Evolutionary conservation across 306 rosid genomes (phyloP).

Genomic region (Vigna nakashimae): DNA sequence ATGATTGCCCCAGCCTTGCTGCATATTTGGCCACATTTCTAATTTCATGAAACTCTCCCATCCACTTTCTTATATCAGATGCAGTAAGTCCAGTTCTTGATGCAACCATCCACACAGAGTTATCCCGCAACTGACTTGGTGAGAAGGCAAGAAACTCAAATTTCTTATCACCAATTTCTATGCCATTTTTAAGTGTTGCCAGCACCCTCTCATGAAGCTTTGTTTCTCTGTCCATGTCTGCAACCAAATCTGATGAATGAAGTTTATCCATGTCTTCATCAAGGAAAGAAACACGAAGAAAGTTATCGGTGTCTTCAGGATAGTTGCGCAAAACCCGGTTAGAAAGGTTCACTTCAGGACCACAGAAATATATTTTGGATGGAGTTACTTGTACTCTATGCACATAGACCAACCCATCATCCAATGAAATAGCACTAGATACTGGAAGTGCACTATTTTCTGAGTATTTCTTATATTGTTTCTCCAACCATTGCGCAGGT

Average conservation of each 20-base stretch:
- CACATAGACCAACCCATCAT: constrained; percentile 72
- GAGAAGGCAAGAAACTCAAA: constrained; percentile 90
- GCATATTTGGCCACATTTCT: constrained; percentile 90
- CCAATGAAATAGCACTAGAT: constrained; percentile 51
- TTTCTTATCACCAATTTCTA: constrained; percentile 67
- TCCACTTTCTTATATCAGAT: constrained; percentile 61
- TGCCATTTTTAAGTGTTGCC: constrained; percentile 67
- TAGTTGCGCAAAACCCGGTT: constrained; percentile 75
- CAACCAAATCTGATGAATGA: constrained; percentile 62
- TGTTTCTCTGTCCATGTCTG: constrained; percentile 54
- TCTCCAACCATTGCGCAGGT: constrained; percentile 67
- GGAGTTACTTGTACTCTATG: constrained; percentile 80
- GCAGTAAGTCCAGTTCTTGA: constrained; percentile 53
- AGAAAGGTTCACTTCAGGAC: constrained; percentile 86
- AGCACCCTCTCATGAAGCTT: constrained; percentile 63
- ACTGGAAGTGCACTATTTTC: constrained; percentile 39
- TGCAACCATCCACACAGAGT: constrained; percentile 94
- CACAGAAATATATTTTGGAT: constrained; percentile 62
- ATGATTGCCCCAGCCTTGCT: constrained; percentile 89
- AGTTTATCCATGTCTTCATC: constrained; percentile 76
- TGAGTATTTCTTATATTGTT: constrained; percentile 65
- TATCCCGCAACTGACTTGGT: constrained; percentile 80
- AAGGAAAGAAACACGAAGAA: constrained; percentile 79
- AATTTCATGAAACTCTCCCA: constrained; percentile 73
- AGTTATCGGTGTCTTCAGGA: constrained; percentile 57